Base-by-base conservation (phyloP, 2,329 filamentous ascomycete species). In the Juglanconis oblonga region DNA sequence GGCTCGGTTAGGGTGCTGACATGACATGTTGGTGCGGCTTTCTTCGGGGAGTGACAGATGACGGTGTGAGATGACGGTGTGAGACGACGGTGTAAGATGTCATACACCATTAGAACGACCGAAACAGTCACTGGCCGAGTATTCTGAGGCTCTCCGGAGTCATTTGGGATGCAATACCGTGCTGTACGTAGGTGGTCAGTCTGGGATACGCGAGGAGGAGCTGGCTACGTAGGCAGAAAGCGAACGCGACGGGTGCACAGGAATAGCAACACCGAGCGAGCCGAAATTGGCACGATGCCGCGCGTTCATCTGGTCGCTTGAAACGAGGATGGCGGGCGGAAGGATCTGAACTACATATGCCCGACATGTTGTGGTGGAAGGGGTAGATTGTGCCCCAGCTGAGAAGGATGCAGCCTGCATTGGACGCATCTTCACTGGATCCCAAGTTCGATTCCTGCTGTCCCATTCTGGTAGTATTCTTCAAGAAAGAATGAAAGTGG, bases 1-100 rank as follows among this genome's bases (percentile, higher is more conserved):
- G 53, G 53, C 53, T 56, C 29, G 45, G 14, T 31, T 56, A 49
- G 35, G 44, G 42, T 56, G 53, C 44, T 48, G 53, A 55, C 52
- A 45, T 47, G 40, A 47, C 24, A 32, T 42, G 24, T 32, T 32
- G 52, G 13, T 35, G 14, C 42, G 11, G 11, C 40, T 47, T 7
- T 6, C 7, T 10, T 44, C 11, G 45, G 9, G 24, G 3, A 10
- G 45, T 17, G 45, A 24, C 24, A 24, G 24, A 24, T 24, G 24
- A 31, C 5, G 24, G 24, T 5, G 45, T 11, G 45, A 48, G 24
- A 48, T 17, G 24, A 48, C 45, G 24, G 5, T 24, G 24, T 24
- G 24, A 24, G 24, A 24, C 24, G 24, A 2, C 24, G 24, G 24
- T 24, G 24, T 24, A 2, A 24, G 24, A 24, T 24, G 24, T 24